Evolutionary conservation across 108 stramenopile species (phyloP).

Genomic region (Phaeodactylum tricornutum): DNA sequence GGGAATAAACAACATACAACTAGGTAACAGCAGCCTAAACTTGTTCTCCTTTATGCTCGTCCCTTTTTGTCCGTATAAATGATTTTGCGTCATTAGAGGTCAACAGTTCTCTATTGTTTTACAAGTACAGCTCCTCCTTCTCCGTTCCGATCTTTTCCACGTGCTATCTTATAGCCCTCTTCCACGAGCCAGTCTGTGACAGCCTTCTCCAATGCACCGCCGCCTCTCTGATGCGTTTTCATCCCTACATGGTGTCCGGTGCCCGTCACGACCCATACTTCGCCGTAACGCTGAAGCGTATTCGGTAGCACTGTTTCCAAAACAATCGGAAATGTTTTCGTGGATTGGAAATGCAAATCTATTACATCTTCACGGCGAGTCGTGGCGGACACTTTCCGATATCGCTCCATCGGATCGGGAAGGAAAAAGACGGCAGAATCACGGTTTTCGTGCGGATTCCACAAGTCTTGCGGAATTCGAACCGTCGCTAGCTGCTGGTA

Average conservation of each 20-base stretch:
- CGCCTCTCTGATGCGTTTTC: slow-evolving; percentile 52
- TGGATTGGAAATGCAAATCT: slow-evolving; percentile 62
- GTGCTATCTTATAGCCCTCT: slow-evolving; percentile 26
- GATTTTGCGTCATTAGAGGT: too few relatives aligned
- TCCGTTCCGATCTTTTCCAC: slow-evolving; percentile 47
- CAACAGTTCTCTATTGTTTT: slow-evolving; percentile 7
- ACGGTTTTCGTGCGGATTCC: slow-evolving; percentile 44
- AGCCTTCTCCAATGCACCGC: slow-evolving; percentile 40
- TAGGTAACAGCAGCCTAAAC: too few relatives aligned
- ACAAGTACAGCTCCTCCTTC: slow-evolving; percentile 47
- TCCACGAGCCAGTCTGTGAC: slow-evolving; percentile 36
- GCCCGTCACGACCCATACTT: slow-evolving; percentile 56
- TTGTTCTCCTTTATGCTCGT: too few relatives aligned
- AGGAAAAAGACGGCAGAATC: slow-evolving; percentile 41
- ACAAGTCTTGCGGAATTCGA: slow-evolving; percentile 51
- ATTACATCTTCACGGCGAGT: slow-evolving; percentile 28
- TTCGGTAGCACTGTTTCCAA: slow-evolving; percentile 22
- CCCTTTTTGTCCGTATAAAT: too few relatives aligned
- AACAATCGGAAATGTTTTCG: slow-evolving; percentile 43
- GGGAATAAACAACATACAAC: too few relatives aligned
- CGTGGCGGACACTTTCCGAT: slow-evolving; percentile 12
- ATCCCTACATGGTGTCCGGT: slow-evolving; percentile 50
- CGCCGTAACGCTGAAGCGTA: slow-evolving; percentile 16
- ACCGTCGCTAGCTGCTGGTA: slow-evolving; percentile 22
- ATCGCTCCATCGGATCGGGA: slow-evolving; percentile 48